Percentiles rank a stretch among this genome's conserved stretches.
These are phyloP conservation scores for Saccharomycopsis capsularis DNA, from an alignment of 805 yeast genomes.

Conservation along the genomic window DNA sequence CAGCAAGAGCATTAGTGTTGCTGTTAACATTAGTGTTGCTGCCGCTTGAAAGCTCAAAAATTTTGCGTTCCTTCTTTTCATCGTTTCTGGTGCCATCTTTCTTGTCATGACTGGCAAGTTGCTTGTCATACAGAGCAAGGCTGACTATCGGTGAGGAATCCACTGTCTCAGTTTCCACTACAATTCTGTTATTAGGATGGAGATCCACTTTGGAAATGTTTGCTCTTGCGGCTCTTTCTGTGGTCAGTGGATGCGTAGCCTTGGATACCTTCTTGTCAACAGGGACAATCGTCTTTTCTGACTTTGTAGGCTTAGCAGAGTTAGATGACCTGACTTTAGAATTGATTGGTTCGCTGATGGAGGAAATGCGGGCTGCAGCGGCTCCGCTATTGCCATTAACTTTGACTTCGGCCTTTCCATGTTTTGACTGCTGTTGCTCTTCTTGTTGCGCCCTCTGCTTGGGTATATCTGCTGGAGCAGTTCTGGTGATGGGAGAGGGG, in stretches of 20 bases:
- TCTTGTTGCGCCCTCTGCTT: neutral
- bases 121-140: constrained; percentile 12
- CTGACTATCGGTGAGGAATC: constrained; percentile 14
- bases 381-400: neutral
- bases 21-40: neutral
- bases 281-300: too few species aligned
- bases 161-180: constrained; percentile 19
- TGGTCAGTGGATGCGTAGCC: neutral
- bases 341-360: too few species aligned
- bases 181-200: constrained; percentile 9
- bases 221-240: neutral
- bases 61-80: too few species aligned
- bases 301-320: neutral
- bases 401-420: neutral
- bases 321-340: neutral
- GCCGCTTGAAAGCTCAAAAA: too few species aligned
- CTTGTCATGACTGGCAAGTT: neutral
- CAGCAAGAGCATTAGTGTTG: too few species aligned
- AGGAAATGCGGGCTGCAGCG: too few species aligned
- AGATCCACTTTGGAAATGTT: neutral
- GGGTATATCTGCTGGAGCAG: too few species aligned
- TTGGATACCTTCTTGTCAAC: neutral
- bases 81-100: neutral
- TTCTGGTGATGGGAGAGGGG: too few species aligned
- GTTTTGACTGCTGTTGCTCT: neutral